A percentile compares a stretch with the other conserved stretches of the same genome.
phyloP scores from a whole-genome alignment of 352 stramenopile species.

The Phytophthora agathidicida region DNA sequence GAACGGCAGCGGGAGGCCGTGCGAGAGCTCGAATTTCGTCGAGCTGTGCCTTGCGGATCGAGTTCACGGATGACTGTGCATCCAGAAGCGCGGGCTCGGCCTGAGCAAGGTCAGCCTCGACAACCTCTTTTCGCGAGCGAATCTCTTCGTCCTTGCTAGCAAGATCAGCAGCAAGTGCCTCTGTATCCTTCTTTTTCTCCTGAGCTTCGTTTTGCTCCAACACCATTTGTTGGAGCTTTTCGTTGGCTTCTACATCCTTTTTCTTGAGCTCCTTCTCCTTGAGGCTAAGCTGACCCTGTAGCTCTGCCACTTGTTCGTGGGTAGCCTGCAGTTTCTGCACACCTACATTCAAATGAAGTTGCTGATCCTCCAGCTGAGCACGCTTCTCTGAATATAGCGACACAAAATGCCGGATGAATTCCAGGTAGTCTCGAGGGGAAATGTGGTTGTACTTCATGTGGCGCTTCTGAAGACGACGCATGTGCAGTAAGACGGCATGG shows the following conservation, averaged over 20 bases:
- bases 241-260: slow-evolving; percentile 97
- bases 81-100: slow-evolving; percentile 97
- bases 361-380: slow-evolving; percentile 94
- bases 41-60: slow-evolving; percentile 98
- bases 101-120: slow-evolving; percentile 96
- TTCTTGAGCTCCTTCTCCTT: slow-evolving; percentile 96
- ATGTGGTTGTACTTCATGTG: slow-evolving; percentile 91
- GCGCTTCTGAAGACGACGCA: slow-evolving; percentile 86
- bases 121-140: slow-evolving; percentile 92
- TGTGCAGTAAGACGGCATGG: slow-evolving; percentile 83
- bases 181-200: slow-evolving; percentile 96
- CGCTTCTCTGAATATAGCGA: slow-evolving; percentile 92
- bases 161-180: slow-evolving; percentile 95
- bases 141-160: slow-evolving; percentile 96
- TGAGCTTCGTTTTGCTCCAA: slow-evolving; percentile 98
- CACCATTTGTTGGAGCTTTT: slow-evolving; percentile 99
- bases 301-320: slow-evolving; percentile 95
- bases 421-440: slow-evolving; percentile 92
- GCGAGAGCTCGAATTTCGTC: slow-evolving; percentile 98
- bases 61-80: slow-evolving; percentile 96
- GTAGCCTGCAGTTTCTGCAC: slow-evolving; percentile 98
- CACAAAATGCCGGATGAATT: slow-evolving; percentile 93
- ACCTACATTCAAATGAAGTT: slow-evolving; percentile 98
- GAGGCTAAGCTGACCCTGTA: slow-evolving; percentile 90
- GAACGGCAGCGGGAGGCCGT: slow-evolving; percentile 95